Evolutionary conservation across 306 rosid genomes (phyloP).

Genomic region (Citrullus mucosospermus): DNA sequence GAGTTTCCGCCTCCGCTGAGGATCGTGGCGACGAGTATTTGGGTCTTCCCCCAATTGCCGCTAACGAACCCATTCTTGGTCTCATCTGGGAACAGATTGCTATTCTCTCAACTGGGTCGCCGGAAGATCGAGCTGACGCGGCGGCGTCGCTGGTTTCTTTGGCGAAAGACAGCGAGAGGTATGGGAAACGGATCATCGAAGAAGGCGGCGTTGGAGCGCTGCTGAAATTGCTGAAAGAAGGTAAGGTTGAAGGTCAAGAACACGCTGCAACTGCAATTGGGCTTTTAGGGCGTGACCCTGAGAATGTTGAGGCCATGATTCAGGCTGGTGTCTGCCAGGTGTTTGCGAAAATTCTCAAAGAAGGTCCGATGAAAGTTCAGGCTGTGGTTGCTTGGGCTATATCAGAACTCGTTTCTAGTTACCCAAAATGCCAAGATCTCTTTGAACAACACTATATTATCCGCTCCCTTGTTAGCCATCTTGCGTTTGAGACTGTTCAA

Average conservation of each 20-base stretch:
- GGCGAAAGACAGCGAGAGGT: constrained; percentile 47
- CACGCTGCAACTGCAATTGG: constrained; percentile 61
- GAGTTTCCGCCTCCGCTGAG: constrained; percentile 69
- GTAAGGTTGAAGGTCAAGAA: constrained; percentile 64
- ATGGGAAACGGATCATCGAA: constrained; percentile 65
- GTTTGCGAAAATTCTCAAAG: constrained; percentile 59
- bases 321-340: constrained; percentile 54
- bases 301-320: constrained; percentile 60
- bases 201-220: constrained; percentile 75
- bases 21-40: constrained; percentile 39
- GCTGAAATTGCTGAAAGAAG: constrained; percentile 60
- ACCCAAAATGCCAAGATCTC: constrained; percentile 73
- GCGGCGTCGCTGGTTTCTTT: constrained; percentile 70
- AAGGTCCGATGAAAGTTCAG: constrained; percentile 79
- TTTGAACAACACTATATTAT: constrained; percentile 76
- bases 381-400: constrained; percentile 64
- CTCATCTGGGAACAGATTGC: constrained; percentile 90
- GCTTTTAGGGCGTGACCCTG: constrained; percentile 55
- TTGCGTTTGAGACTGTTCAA: constrained; percentile 77
- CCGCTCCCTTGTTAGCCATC: constrained; percentile 67
- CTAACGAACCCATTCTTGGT: constrained; percentile 73
- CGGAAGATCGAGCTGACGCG: constrained; percentile 63
- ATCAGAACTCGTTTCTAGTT: constrained; percentile 52
- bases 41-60: constrained; percentile 79
- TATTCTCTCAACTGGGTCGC: constrained; percentile 34